Evolutionary conservation across 371 early-diverging fungal genomes (phyloP).

Genomic region (Mucor indicus): DNA sequence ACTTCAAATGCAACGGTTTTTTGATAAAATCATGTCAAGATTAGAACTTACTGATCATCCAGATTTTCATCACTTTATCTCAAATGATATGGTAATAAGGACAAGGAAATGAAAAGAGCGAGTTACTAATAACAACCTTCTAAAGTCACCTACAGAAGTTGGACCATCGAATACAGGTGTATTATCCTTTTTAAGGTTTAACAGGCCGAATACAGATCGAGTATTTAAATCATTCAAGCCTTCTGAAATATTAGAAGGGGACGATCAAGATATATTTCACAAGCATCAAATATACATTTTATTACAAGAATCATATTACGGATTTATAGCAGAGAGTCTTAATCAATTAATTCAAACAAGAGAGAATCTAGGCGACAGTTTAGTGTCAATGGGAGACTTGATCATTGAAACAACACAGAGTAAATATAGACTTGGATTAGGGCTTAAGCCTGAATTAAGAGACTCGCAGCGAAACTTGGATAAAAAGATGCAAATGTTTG

Average conservation of each 20-base stretch:
- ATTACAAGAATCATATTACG: constrained; percentile 53
- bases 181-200: constrained; percentile 50
- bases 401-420: constrained; percentile 61
- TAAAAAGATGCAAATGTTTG: constrained; percentile 58
- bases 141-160: constrained; percentile 37
- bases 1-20: constrained; percentile 50
- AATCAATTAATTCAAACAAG: constrained; percentile 44
- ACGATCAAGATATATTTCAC: constrained; percentile 59
- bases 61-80: constrained; percentile 53
- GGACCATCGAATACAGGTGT: constrained; percentile 30
- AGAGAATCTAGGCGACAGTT: constrained; percentile 48
- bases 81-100: constrained; percentile 56
- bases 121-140: background rate
- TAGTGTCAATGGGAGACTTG: constrained; percentile 54
- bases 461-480: constrained; percentile 53
- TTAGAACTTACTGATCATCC: constrained; percentile 37
- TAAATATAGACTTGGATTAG: constrained; percentile 57
- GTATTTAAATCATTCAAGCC: constrained; percentile 55
- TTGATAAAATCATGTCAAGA: constrained; percentile 45
- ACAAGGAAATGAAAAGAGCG: background rate
- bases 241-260: constrained; percentile 53
- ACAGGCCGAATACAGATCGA: constrained; percentile 47
- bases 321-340: constrained; percentile 45
- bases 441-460: constrained; percentile 38
- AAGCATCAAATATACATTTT: constrained; percentile 56